Base-by-base conservation (phyloP, 768 basidiomycete genomes). In the Tephrocybe sp. region DNA sequence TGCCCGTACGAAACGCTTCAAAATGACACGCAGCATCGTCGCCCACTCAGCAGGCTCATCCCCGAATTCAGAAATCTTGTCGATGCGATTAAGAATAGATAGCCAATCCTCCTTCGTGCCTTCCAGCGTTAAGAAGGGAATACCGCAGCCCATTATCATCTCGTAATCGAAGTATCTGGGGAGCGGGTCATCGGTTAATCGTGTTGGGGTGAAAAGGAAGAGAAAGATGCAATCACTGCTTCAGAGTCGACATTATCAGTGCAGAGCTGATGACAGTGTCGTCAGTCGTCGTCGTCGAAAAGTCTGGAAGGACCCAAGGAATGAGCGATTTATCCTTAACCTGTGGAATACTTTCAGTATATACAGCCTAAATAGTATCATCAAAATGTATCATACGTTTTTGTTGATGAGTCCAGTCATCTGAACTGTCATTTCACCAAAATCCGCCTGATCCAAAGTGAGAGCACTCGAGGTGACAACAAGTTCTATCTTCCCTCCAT, bases 51-150 rank as follows among this genome's bases (percentile, higher is more conserved):
- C n/a, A n/a, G n/a, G n/a, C n/a, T n/a, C n/a, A n/a, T n/a, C n/a
- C 73, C 69, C 75, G 42, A 70, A 74, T 10, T 60, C 56, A 27
- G 62, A 60, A 38, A 77, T 59, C 50, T 67, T 70, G 10, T 74
- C 73, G 22, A 77, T 47, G 9, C 74, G 63, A 3, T 31, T 3
- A 64, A 27, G 12, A 15, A 47, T 29, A 9, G 37, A 47, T 7
- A n/a, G 5, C 46, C 46, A 47, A 12, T 47, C 27, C n/a, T n/a
- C n/a, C n/a, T n/a, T n/a, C n/a, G n/a, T n/a, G n/a, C n/a, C n/a
- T n/a, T n/a, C n/a, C n/a, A 79, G 67, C 4, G 74, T 77, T 40
- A 79, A 64, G 25, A 58, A 64, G 13, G 77, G 74, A 3, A 78
- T 69, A 1, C 78, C 74, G 37, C 75, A 75, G 13, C 49, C 51